phyloP scores from a whole-genome alignment of 2,329 filamentous ascomycete genomes.

The Aspergillus sergii region DNA sequence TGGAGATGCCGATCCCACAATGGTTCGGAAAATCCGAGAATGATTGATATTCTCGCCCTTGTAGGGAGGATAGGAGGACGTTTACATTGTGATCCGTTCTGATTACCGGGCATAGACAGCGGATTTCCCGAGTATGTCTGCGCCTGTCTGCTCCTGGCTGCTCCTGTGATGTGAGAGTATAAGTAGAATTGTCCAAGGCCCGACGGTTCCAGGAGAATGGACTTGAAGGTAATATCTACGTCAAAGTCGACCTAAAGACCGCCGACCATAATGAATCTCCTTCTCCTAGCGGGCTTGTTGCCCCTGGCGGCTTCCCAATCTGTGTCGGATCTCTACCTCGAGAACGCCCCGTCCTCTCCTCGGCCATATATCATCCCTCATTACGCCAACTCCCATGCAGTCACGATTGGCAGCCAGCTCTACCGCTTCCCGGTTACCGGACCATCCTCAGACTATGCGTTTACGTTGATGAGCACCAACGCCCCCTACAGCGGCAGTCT shows the following conservation, averaged over 20 bases:
- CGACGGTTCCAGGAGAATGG: not conserved
- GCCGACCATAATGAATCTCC: slow-evolving; percentile 7
- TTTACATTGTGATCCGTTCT: not conserved
- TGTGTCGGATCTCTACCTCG: slow-evolving; percentile 28
- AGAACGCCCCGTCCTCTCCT: slow-evolving; percentile 33
- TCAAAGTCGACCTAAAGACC: not conserved
- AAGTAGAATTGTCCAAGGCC: not conserved
- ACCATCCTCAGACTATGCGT: slow-evolving; percentile 48
- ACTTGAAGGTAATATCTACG: not conserved
- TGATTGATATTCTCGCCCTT: not conserved
- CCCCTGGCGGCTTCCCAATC: slow-evolving; percentile 9
- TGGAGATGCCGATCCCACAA: slow-evolving; percentile 4
- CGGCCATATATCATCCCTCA: slow-evolving; percentile 42
- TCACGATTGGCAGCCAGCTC: slow-evolving; percentile 40
- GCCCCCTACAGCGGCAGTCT: slow-evolving; percentile 39
- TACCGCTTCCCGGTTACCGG: slow-evolving; percentile 50
- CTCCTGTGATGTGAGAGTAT: not conserved
- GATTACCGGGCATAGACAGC: not conserved
- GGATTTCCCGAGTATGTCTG: not conserved
- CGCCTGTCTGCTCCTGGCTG: not conserved
- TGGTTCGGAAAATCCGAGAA: slow-evolving; percentile 4
- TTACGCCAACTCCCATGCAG: slow-evolving; percentile 34
- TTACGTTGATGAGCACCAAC: slow-evolving; percentile 50
- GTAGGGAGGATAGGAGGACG: not conserved
- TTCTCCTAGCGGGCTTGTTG: slow-evolving; percentile 8